Evolutionary conservation across 2,329 filamentous ascomycete species (phyloP), one percentile per base, ranked within the genome.

Genomic region (Fusarium drepaniforme): DNA sequence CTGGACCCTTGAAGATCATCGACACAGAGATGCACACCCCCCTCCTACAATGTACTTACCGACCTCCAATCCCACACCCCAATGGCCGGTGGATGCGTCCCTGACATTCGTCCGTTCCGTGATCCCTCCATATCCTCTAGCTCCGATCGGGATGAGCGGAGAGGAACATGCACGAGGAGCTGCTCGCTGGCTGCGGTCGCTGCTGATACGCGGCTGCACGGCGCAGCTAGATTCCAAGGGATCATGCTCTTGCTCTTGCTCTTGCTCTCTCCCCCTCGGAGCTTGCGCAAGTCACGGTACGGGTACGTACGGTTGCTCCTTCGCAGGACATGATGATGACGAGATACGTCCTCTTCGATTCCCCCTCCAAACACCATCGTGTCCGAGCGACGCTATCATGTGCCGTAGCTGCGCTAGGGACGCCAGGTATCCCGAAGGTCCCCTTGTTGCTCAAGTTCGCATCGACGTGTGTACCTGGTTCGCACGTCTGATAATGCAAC

Each of bases 111-210:
- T 66, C 60, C 63, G 64, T 35, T 68, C 68, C 66, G 62, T 75
- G 70, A 77, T 78, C 67, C 70, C 30, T 53, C 49, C 49, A 53
- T 53, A 53, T 30, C 49, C 49, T 53, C 49, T 78, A 77, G 75
- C 73, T 74, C 67, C 75, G 75, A 78, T 78, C 73, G 67, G 74
- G 53, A 70, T 70, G 70, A 67, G 61, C 67, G 71, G 68, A 72
- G 61, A 73, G 70, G 62, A 67, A 53, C 67, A 68, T 71, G 70
- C 70, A 77, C 59, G 49, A 57, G 37, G 64, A 67, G 60, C 61
- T 57, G 53, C 33, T 57, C 53, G 40, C 56, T 66, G 37, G 44
- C 57, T 62, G 57, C 51, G 25, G 58, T 40, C 30, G 58, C 53
- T 62, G 64, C 40, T 71, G 58, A 68, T 59, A 49, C 38, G 51